Conservation (phyloP, 345 rosid genomes). For the Heritiera fomes region DNA sequence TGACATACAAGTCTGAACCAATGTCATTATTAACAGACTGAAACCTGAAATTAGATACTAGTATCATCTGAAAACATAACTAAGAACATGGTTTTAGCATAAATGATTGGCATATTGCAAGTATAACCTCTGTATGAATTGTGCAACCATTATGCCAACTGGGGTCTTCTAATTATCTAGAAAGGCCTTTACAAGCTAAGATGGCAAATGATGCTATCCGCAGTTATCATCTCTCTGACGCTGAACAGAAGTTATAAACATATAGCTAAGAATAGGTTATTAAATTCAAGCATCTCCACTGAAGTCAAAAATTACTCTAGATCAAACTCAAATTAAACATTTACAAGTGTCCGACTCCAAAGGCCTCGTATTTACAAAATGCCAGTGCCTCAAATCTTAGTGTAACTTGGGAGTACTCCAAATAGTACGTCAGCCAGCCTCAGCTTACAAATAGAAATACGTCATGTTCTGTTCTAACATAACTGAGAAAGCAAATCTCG, state of each 20-base stretch:
- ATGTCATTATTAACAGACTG: neutral
- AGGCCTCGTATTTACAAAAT: neutral
- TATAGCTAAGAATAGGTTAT: neutral
- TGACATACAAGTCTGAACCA: neutral
- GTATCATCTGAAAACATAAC: neutral
- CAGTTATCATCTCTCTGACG: neutral
- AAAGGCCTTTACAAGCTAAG: constrained; percentile 11
- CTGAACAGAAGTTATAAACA: neutral
- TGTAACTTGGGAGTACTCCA: neutral
- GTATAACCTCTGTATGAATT: neutral
- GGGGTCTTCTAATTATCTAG: neutral
- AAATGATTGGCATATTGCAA: neutral
- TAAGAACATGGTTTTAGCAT: neutral
- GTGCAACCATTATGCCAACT: neutral
- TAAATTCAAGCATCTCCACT: neutral
- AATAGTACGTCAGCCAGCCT: neutral
- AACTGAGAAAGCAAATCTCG: neutral
- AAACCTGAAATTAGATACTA: neutral
- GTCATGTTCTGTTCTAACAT: neutral
- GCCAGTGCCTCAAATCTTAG: neutral
- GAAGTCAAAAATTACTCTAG: neutral
- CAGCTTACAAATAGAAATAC: neutral
- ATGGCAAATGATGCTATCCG: neutral
- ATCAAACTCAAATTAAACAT: neutral
- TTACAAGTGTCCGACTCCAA: neutral